Evolutionary conservation across 2,329 filamentous ascomycete species (phyloP), one percentile per base, ranked within the genome.

Genomic region (Aureobasidium vineae): DNA sequence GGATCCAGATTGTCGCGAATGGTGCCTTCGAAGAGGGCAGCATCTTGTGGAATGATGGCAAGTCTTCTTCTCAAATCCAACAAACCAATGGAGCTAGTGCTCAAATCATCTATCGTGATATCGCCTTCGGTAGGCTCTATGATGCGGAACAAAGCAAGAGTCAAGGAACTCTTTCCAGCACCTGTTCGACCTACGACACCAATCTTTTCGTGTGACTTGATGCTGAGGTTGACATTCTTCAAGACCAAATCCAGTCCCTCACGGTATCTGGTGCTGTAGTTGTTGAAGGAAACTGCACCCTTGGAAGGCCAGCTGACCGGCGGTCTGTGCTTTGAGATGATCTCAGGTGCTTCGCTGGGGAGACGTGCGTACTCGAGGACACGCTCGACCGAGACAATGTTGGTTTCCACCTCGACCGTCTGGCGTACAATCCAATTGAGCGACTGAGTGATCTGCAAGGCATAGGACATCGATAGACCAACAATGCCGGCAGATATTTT

Each of bases 391-490:
- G 94, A 97, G 53, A 99, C 94, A 74, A 99, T 99, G 79, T 99
- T 99, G n/a, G 94, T 98, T 83, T 99, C 96, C n/a, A 99, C 95
- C 78, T 99, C 96, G 40, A 99, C 95, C 0, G 93, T 97, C 79
- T 99, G 95, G 67, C 96, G 88, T 61, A 99, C 95, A 74, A 99
- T 97, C 95, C 95, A 99, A 82, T 98, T 99, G 73, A 99, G 85
- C 41, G 93, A 97, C 71, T 94, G 91, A 1, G 95, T 99, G 75
- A 99, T 98, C 80, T 97, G 92, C 70, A 99, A 85, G 45, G 93
- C 95, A 79, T 98, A 97, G 54, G 94, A 97, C 92, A 99, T 97
- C 70, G 91, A 88, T 73, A 99, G 82, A 81, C 96, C 96, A 63
- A 98, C 93, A 78, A 88, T 82, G 67, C 95, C 95, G 8, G 88